phyloP scores from a whole-genome alignment of 306 rosid genomes.

The Oemleria cerasiformis region DNA sequence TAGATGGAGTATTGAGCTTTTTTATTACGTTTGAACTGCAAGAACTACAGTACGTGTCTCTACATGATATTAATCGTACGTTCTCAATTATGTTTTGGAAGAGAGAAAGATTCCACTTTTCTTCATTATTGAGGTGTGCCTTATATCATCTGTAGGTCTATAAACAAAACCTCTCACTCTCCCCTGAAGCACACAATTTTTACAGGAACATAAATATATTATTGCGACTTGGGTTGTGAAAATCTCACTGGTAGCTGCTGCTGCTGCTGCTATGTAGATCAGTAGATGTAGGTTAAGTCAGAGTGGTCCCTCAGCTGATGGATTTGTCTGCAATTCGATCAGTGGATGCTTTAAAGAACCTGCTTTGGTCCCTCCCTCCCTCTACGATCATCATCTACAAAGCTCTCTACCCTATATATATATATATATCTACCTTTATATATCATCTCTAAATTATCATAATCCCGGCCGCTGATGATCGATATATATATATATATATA shows the following conservation, averaged over 20 bases:
- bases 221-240: constrained; percentile 42
- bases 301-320: constrained; percentile 42
- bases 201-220: background rate
- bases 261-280: no score
- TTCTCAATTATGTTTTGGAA: constrained; percentile 43
- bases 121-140: constrained; percentile 27
- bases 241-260: constrained; percentile 52
- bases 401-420: constrained; percentile 26
- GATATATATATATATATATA: constrained; percentile 18
- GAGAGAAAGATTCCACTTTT: constrained; percentile 33
- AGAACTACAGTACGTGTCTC: background rate
- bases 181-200: background rate
- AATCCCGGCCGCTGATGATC: background rate
- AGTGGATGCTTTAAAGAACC: constrained; percentile 67
- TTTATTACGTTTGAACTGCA: constrained; percentile 26
- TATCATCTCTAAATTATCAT: background rate
- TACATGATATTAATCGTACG: constrained; percentile 16
- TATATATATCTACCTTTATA: constrained; percentile 9
- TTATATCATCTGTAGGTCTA: no score
- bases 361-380: constrained; percentile 83
- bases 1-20: constrained; percentile 19
- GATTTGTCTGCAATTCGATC: constrained; percentile 8
- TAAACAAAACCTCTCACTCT: no score
- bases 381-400: constrained; percentile 1
- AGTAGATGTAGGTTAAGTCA: background rate